These are phyloP conservation scores for Ceratocystis variospora DNA, from an alignment of 2,329 filamentous ascomycete genomes.

Conservation along the genomic window DNA sequence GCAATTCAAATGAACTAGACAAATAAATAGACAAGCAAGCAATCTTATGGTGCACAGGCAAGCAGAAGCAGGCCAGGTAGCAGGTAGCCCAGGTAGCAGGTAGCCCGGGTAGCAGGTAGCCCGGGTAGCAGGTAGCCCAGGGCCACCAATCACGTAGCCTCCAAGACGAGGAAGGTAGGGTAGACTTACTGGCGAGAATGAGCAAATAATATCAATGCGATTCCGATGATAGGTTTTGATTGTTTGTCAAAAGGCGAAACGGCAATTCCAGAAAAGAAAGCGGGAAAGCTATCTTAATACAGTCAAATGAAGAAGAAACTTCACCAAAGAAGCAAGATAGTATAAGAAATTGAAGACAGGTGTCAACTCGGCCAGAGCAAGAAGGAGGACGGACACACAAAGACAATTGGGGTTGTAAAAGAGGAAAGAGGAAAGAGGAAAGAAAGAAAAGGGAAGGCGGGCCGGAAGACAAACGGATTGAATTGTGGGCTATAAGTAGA, in stretches of 20 bases:
- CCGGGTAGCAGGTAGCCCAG: background rate
- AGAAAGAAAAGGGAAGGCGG: conserved; percentile 9
- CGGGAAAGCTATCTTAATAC: conserved; percentile 6
- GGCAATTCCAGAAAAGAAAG: background rate
- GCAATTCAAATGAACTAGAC: too few species aligned
- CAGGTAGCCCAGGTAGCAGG: background rate
- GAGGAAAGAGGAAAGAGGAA: conserved; percentile 1
- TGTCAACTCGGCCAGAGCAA: conserved; percentile 12
- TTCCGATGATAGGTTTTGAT: background rate
- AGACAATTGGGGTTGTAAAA: background rate
- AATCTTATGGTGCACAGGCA: background rate
- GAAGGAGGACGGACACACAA: conserved; percentile 11
- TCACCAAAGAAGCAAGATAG: background rate
- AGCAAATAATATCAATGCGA: conserved; percentile 1
- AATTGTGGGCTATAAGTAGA: conserved; percentile 9
- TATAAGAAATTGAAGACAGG: conserved; percentile 1
- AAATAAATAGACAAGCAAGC: background rate
- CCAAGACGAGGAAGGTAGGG: background rate
- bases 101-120: too few species aligned
- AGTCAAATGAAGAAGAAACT: background rate
- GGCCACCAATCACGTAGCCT: background rate
- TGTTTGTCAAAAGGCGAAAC: background rate
- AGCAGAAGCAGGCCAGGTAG: background rate
- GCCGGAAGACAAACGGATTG: background rate
- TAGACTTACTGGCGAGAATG: conserved; percentile 10